Conservation (phyloP, 441 rosid species). For the Sinapis alba region DNA sequence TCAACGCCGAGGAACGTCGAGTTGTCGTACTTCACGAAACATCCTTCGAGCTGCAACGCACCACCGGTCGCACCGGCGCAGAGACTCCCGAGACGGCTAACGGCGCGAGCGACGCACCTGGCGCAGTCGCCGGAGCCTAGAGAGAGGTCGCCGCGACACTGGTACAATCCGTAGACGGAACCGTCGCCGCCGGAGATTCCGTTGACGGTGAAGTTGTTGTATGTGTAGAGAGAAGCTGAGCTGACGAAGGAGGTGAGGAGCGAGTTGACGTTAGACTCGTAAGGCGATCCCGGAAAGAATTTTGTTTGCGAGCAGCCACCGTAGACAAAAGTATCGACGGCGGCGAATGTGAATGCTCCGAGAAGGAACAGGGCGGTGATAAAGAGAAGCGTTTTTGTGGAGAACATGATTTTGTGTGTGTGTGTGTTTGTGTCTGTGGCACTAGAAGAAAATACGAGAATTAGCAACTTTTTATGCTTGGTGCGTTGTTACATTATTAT, state of each 20-base stretch:
- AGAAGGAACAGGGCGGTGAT: conserved; percentile 33
- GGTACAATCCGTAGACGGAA: conserved; percentile 55
- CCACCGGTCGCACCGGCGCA: conserved; percentile 70
- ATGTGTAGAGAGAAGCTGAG: conserved; percentile 55
- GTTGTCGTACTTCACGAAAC: conserved; percentile 68
- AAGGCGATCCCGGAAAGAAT: conserved; percentile 50
- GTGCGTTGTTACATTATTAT: conserved; percentile 17
- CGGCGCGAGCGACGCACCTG: conserved; percentile 57
- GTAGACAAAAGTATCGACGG: conserved; percentile 56
- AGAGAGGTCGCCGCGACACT: conserved; percentile 71
- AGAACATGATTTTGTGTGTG: conserved; percentile 23
- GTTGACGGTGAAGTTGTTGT: conserved; percentile 56
- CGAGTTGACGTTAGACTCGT: conserved; percentile 59
- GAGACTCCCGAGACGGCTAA: conserved; percentile 54
- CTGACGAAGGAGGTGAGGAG: conserved; percentile 60
- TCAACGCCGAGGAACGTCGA: conserved; percentile 64
- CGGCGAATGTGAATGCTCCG: conserved; percentile 40
- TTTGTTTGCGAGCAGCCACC: conserved; percentile 70
- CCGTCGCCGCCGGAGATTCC: conserved; percentile 37
- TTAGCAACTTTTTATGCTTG: conserved; percentile 23
- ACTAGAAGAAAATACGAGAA: conserved; percentile 18
- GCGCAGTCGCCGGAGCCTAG: conserved; percentile 45
- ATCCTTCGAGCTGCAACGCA: conserved; percentile 76
- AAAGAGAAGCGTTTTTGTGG: conserved; percentile 7
- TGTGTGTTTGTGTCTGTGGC: neutral